Conservation (phyloP, 1,139 yeast species). For the Blastobotrys illinoisensis region DNA sequence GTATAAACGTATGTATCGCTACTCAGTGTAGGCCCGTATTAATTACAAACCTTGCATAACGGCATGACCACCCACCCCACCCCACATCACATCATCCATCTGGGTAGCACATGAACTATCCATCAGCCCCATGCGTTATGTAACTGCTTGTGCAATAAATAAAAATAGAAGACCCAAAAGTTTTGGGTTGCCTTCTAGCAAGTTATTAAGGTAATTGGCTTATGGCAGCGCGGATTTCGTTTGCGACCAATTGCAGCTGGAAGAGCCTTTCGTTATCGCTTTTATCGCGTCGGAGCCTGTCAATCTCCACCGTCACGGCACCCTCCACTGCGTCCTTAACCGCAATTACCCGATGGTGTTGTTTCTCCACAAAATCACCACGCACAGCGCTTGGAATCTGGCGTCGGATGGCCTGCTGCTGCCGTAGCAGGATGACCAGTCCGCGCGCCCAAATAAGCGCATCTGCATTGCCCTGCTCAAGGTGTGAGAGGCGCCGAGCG, state of each 20-base stretch:
- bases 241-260: neutral
- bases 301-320: neutral
- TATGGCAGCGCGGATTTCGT: neutral
- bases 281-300: neutral
- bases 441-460: neutral
- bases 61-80: neutral
- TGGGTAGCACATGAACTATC: neutral
- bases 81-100: neutral
- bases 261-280: neutral
- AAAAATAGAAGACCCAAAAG: neutral
- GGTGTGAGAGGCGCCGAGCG: constrained; percentile 6
- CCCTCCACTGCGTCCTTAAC: neutral
- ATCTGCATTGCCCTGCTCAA: constrained; percentile 5
- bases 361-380: neutral
- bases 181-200: too few species aligned
- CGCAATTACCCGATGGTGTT: neutral
- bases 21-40: neutral
- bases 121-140: neutral
- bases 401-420: neutral
- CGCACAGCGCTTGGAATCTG: neutral
- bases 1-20: neutral
- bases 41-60: neutral
- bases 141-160: neutral
- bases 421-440: neutral
- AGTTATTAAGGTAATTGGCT: neutral